A percentile compares a stretch with the other conserved stretches of the same genome.
These are phyloP conservation scores for Blastomyces parvus DNA, from an alignment of 2,329 filamentous ascomycete species.

Conservation along the genomic window DNA sequence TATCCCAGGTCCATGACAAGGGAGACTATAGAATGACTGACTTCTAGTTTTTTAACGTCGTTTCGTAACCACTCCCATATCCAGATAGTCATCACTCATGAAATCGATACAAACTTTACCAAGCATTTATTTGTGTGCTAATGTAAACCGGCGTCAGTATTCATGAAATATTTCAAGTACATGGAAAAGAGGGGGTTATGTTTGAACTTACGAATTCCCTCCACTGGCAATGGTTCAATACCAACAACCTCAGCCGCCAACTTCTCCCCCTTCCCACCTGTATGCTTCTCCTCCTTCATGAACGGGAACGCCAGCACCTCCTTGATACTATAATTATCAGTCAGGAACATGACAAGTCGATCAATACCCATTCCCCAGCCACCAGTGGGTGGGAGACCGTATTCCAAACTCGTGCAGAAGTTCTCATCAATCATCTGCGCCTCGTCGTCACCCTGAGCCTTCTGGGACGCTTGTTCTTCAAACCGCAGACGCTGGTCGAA, in stretches of 20 bases:
- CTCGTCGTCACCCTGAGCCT: slow-evolving; percentile 94
- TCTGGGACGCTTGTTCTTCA: slow-evolving; percentile 92
- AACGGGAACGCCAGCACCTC: slow-evolving; percentile 95
- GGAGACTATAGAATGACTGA: not conserved
- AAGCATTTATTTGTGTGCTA: slow-evolving; percentile 14
- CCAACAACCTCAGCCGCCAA: slow-evolving; percentile 55
- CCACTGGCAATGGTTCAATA: slow-evolving; percentile 49
- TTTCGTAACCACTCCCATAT: not conserved
- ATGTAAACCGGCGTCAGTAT: not conserved
- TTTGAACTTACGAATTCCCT: slow-evolving; percentile 46
- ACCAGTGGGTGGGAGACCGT: slow-evolving; percentile 83
- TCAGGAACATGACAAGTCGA: slow-evolving; percentile 89
- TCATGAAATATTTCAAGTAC: not conserved
- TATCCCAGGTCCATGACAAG: not conserved
- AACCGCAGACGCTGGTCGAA: slow-evolving; percentile 87
- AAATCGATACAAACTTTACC: not conserved
- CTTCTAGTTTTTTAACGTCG: not conserved
- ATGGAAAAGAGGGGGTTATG: not conserved
- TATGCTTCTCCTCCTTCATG: slow-evolving; percentile 77
- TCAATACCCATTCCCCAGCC: slow-evolving; percentile 97
- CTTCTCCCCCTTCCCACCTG: slow-evolving; percentile 30
- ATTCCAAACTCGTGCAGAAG: slow-evolving; percentile 83
- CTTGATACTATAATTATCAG: slow-evolving; percentile 90
- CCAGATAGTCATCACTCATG: not conserved
- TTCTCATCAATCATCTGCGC: slow-evolving; percentile 94